Base-by-base conservation (phyloP, 1,284 basidiomycete species). In the Trichosporon faecale region DNA sequence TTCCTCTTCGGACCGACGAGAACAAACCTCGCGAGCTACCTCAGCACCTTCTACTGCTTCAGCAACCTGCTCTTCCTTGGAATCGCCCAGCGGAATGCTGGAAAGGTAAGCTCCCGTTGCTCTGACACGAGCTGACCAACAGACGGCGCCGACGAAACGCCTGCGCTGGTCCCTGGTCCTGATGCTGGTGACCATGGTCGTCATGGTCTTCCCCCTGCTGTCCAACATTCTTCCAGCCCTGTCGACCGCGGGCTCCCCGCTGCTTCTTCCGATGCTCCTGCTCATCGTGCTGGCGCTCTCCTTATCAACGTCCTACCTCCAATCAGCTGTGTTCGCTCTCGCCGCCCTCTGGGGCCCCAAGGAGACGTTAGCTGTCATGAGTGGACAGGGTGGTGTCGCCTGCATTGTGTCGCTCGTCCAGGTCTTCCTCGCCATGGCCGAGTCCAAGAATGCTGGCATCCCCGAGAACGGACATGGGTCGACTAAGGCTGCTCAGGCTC, bases 321-420 rank as follows among this genome's bases (percentile, higher is more conserved):
- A 83, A 73, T 82, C 80, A 14, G 74, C 80, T 9, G 79, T 80
- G 29, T 78, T 84, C 63, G 81, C 80, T 18, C 74, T 82, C 65
- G 76, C 80, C 0, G 72, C 77, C 2, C 69, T 82, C 16, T 80
- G 80, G 76, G 81, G 81, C 5, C 74, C 75, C 8, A 68, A 74
- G 16, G 76, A 80, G 69, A 78, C 81, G 35, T 72, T 82, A n/a
- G 81, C 78, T 23, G 82, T 84, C 66, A 82, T 84, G 80, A 79
- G 79, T 12, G 83, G 82, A 11, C 80, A 83, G 75, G 83, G 83
- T 9, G 82, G 81, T 0, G 81, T 84, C 25, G 82, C 81, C 1
- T 80, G 84, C 11, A 69, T 83, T 1, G 80, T 84, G 14, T 83
- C 82, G 0, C 70, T 69, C 6, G 75, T 76, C 0, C 83, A 84